phyloP scores from a whole-genome alignment of 768 basidiomycete species.

The Russula dissimulans region DNA sequence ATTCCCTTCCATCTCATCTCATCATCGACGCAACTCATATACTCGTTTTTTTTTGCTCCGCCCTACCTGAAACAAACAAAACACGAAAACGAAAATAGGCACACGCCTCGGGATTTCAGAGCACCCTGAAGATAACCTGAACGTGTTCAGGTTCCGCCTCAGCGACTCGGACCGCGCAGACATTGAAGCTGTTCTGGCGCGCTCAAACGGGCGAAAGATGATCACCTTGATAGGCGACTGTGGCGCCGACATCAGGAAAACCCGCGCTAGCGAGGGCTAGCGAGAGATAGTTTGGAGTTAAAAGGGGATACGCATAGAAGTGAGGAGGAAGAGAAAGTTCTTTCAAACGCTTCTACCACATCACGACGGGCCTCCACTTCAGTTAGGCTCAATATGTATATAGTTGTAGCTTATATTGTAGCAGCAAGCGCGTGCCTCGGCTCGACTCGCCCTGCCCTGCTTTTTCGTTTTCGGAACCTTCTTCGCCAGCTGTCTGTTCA shows the following conservation, averaged over 20 bases:
- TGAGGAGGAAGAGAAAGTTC: background rate
- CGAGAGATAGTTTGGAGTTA: too few species aligned
- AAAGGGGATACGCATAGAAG: background rate
- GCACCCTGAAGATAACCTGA: constrained; percentile 59
- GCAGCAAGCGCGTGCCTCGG: too few species aligned
- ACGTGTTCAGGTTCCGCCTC: constrained; percentile 51
- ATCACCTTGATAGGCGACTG: constrained; percentile 72
- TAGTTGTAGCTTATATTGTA: background rate
- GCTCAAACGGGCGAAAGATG: constrained; percentile 52
- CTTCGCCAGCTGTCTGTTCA: too few species aligned
- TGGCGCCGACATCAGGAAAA: constrained; percentile 51
- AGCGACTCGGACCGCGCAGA: constrained; percentile 44
- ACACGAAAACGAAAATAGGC: constrained; percentile 33
- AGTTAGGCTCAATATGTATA: background rate
- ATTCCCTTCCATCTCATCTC: background rate
- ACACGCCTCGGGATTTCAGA: constrained; percentile 68
- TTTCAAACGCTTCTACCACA: background rate
- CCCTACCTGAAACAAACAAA: too few species aligned
- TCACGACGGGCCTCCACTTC: background rate
- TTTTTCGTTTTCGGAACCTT: too few species aligned
- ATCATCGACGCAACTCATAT: background rate
- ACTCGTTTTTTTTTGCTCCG: too few species aligned
- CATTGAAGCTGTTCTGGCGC: constrained; percentile 55
- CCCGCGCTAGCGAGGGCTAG: too few species aligned
- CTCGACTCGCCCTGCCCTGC: too few species aligned